Base-by-base conservation (phyloP, 2,329 filamentous ascomycete species). In the Calonectria honghensis region DNA sequence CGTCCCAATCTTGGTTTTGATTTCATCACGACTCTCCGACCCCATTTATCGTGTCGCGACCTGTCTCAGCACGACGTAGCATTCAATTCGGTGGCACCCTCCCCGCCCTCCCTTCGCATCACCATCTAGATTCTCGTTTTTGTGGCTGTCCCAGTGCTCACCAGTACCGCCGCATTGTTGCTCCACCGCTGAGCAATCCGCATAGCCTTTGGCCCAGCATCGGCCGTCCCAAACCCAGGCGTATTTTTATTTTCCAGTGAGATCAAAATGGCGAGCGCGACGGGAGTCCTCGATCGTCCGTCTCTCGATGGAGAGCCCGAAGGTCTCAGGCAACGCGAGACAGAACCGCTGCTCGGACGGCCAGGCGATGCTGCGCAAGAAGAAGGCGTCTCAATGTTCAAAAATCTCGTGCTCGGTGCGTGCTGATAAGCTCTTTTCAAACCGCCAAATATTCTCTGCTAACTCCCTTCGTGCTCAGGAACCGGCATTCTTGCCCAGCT, bases 401-500 rank as follows among this genome's bases (percentile, higher is more conserved):
- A 89, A 79, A 98, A 98, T 81, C 88, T 98, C 51, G 87, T 94
- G 76, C 90, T 94, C 48, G 96, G 96, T 96, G 88, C 77, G 88
- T 31, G 24, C 31, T n/a, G 24, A 29, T 31, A 18, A 18, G 6
- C 32, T 16, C 4, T 29, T 29, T 5, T 52, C 67, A 39, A 27
- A 64, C 72, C 24, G 18, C 52, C 41, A 27, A 35, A 68, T 61
- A 70, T 65, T 11, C 70, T 75, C 24, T 51, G 75, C 54, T 45
- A 41, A 73, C 10, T 4, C 45, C 9, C 11, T 61, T 37, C n/a
- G 50, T 66, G 20, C 20, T 37, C 81, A 97, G 96, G 95, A 76
- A 98, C 96, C 20, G 96, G 92, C 72, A 89, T 93, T 74, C 85
- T 98, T 74, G 94, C 95, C 51, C 96, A 98, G 85, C 90, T 91